Conservation (phyloP, 805 yeast species). For the Torulaspora quercuum region DNA sequence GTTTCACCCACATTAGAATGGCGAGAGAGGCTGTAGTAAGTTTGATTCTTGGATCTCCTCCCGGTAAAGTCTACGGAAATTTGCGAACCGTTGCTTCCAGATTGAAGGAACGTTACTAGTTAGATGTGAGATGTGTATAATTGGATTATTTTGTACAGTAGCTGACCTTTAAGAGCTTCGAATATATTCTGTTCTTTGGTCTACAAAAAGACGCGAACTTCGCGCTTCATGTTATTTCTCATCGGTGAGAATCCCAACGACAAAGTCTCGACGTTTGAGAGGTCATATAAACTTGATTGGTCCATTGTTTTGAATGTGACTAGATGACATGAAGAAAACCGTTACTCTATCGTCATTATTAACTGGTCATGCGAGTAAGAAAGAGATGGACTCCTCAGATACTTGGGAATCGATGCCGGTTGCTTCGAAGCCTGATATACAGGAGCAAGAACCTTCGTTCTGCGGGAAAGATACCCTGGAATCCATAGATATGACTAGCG, state of each 20-base stretch:
- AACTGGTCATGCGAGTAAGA: conserved; percentile 22
- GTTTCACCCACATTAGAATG: conserved; percentile 93
- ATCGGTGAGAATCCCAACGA: too few relatives aligned
- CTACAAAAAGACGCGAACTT: conserved; percentile 5
- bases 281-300: too few relatives aligned
- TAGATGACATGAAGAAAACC: conserved; percentile 16
- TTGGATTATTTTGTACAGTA: conserved; percentile 6
- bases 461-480: conserved; percentile 9
- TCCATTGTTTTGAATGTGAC: not conserved
- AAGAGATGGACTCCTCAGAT: conserved; percentile 1
- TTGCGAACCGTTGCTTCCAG: conserved; percentile 95
- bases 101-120: conserved; percentile 89
- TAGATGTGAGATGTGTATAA: conserved; percentile 3
- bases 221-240: too few relatives aligned
- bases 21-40: conserved; percentile 98
- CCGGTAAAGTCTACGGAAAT: conserved; percentile 97
- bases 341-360: conserved; percentile 19
- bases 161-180: not conserved
- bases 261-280: too few relatives aligned
- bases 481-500: conserved; percentile 12
- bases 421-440: too few relatives aligned
- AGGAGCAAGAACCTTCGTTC: too few relatives aligned
- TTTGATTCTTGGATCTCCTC: conserved; percentile 94
- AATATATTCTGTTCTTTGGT: too few relatives aligned
- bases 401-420: too few relatives aligned